Percentiles rank a stretch among this genome's conserved stretches.
Evolutionary conservation across 1,284 basidiomycete species (phyloP).

Genomic region (Earliella scabrosa): DNA sequence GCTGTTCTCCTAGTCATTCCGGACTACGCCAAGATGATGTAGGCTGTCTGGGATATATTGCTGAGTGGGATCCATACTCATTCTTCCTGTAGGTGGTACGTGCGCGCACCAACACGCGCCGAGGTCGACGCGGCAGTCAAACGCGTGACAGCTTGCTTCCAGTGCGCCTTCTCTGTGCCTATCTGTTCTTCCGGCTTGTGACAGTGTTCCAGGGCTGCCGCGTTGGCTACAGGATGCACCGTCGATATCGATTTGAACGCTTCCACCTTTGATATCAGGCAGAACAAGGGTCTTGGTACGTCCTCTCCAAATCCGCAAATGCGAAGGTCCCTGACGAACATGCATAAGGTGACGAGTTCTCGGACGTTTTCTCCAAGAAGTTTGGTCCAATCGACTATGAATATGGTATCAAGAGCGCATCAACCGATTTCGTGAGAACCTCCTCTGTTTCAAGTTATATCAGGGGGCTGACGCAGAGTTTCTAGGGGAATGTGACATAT

Average conservation of each 20-base stretch:
- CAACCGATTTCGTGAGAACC: constrained; percentile 38
- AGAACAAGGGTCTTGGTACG: constrained; percentile 64
- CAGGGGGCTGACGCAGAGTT: constrained; percentile 12
- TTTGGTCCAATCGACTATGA: constrained; percentile 28
- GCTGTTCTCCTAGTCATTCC: constrained; percentile 67
- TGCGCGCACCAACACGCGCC: constrained; percentile 64
- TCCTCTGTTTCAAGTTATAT: background rate
- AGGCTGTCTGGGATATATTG: constrained; percentile 11
- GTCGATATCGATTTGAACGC: constrained; percentile 46
- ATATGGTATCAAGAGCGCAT: constrained; percentile 30
- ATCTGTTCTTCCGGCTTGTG: no score
- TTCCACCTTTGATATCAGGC: constrained; percentile 54
- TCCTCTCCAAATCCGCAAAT: constrained; percentile 13
- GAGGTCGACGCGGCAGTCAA: constrained; percentile 53
- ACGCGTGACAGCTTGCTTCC: constrained; percentile 33
- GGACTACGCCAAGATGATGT: constrained; percentile 70
- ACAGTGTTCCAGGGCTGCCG: constrained; percentile 66
- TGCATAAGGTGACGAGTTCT: constrained; percentile 38
- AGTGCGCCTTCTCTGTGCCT: constrained; percentile 25
- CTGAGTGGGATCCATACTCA: background rate
- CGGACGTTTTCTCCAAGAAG: constrained; percentile 29
- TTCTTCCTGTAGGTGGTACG: constrained; percentile 50
- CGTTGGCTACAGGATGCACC: constrained; percentile 70
- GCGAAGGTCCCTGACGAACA: no score
- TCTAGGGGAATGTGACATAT: constrained; percentile 70